Evolutionary conservation across 306 rosid species (phyloP), one percentile per base, ranked within the genome.

Genomic region (Cyamopsis tetragonoloba): DNA sequence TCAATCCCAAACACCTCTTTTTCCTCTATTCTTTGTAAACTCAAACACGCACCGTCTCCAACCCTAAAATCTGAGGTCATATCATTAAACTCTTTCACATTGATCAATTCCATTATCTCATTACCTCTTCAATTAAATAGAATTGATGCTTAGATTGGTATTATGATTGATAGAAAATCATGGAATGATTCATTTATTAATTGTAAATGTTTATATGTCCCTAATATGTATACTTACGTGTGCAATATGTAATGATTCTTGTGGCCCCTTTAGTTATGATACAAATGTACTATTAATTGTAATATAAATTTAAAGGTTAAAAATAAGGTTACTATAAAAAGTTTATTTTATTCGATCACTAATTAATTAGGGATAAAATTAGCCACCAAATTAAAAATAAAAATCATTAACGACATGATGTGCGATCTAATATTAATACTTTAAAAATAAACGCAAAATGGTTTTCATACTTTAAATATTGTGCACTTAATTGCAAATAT

Each of bases 1-100:
- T 80, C 85, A 74, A 63, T 60, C 28, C 26, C 75, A 48, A 37
- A 51, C 60, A 13, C 35, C 46, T 19, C 38, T 9, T 51, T 69
- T 59, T 63, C 15, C 31, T 12, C 65, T 5, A 11, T 73, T 43
- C 73, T 70, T 78, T 68, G 63, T 66, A 43, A 73, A 73, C 62
- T 77, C 77, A 74, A 53, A 74, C 85, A 80, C 82, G 70, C 71
- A 70, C 77, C 59, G n/a, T 58, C 1, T 18, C 19, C 49, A 55
- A 15, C 54, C 44, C 14, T 61, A 51, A 54, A 37, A 26, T 38
- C 7, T 20, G 58, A 59, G 24, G 18, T 37, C 59, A 60, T 58
- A 62, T 47, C 44, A 35, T 48, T 51, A 31, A 59, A 6, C 54
- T 44, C 57, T 24, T 61, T 50, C 77, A 80, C 68, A 67, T 69